Percentiles rank a stretch among this genome's conserved stretches.
phyloP scores from a whole-genome alignment of 2,329 filamentous ascomycete species.

The Trichoderma sp. region DNA sequence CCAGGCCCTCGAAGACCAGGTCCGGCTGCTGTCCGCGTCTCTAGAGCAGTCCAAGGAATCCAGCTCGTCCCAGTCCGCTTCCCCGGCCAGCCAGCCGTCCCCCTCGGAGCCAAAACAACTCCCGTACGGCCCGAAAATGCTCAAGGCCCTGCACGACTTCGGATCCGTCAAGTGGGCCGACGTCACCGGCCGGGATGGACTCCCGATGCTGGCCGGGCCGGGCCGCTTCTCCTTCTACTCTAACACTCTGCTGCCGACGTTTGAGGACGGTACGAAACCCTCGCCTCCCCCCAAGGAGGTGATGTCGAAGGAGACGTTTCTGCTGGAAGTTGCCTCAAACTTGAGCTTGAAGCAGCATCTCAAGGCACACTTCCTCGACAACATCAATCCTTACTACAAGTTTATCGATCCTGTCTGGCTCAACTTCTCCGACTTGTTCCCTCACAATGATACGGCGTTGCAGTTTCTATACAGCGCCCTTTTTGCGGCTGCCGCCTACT shows the following conservation, averaged over 20 bases:
- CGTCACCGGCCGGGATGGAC: not conserved
- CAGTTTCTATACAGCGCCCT: slow-evolving; percentile 16
- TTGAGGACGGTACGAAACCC: slow-evolving; percentile 2
- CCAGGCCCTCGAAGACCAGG: slow-evolving; percentile 12
- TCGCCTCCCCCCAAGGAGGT: not conserved
- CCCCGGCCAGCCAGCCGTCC: not conserved
- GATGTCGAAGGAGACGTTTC: not conserved
- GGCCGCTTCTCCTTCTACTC: slow-evolving; percentile 4
- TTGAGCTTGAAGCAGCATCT: slow-evolving; percentile 15
- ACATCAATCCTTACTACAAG: slow-evolving; percentile 9
- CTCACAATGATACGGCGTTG: slow-evolving; percentile 15
- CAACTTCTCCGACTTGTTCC: slow-evolving; percentile 16
- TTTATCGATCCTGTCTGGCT: slow-evolving; percentile 19
- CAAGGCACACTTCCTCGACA: slow-evolving; percentile 14
- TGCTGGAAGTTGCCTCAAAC: slow-evolving; percentile 8
- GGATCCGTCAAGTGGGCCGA: slow-evolving; percentile 10
- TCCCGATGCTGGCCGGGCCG: slow-evolving; percentile 5
- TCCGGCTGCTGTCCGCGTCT: slow-evolving; percentile 11
- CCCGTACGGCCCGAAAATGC: slow-evolving; percentile 7
- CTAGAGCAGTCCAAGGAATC: not conserved
- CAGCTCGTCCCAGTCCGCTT: not conserved
- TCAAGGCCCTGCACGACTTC: slow-evolving; percentile 9
- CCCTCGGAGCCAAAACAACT: not conserved
- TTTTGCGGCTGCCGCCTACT: slow-evolving; percentile 12
- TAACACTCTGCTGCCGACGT: slow-evolving; percentile 9